A percentile compares a stretch with the other conserved stretches of the same genome.
Evolutionary conservation across 148 eudicot species (phyloP).

Genomic region (Limonium bicolor): DNA sequence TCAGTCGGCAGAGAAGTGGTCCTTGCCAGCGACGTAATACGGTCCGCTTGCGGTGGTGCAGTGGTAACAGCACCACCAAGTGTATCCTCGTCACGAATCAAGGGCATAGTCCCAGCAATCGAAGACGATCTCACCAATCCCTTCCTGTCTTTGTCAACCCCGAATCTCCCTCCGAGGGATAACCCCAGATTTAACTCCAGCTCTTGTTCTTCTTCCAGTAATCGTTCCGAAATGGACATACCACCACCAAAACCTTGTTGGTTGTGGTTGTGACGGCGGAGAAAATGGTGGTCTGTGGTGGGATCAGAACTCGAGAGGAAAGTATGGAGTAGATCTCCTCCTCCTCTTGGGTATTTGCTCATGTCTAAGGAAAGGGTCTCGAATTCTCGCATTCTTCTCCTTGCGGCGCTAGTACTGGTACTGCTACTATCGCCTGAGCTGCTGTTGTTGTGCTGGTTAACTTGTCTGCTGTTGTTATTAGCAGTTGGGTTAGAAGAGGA

Average conservation of each 20-base stretch:
- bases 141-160: constrained; percentile 47
- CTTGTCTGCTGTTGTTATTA: too few species aligned
- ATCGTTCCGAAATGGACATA: too few species aligned
- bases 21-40: constrained; percentile 32
- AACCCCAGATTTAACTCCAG: constrained; percentile 66
- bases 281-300: not conserved
- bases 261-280: not conserved
- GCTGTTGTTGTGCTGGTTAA: too few species aligned
- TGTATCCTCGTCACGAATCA: constrained; percentile 33
- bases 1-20: constrained; percentile 63
- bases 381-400: constrained; percentile 15
- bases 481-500: too few species aligned
- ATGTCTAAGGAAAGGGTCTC: not conserved
- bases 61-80: constrained; percentile 5
- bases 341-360: not conserved
- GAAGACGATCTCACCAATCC: constrained; percentile 59
- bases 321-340: not conserved
- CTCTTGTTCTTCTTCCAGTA: constrained; percentile 13
- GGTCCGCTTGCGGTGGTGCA: too few species aligned
- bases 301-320: not conserved
- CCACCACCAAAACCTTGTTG: too few species aligned
- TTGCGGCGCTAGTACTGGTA: constrained; percentile 7
- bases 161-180: constrained; percentile 84
- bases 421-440: constrained; percentile 1
- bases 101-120: constrained; percentile 41